Base-by-base conservation (phyloP, 2,329 filamentous ascomycete species). In the Drechmeria coniospora region DNA sequence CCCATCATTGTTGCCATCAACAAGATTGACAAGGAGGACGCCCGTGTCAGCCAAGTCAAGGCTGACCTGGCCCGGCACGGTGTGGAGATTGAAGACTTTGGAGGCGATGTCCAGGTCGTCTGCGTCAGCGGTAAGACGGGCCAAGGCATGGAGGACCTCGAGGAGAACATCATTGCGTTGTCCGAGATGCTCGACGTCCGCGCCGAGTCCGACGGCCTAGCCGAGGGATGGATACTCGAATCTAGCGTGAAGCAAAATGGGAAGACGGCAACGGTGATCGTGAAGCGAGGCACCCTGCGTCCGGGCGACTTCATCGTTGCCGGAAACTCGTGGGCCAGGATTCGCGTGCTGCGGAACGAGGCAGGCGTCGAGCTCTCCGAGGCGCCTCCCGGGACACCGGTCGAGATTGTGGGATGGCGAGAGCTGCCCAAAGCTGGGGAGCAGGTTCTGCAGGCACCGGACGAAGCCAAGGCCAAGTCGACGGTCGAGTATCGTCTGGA, bases 1-100 rank as follows among this genome's bases (percentile, higher is more conserved):
- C 87, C 90, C 5, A 87, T 98, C 27, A 93, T 98, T 32, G 90
- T 98, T 27, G 92, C 92, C 11, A 87, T 95, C 56, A 98, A 90
- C 61, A 98, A 98, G 56, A 71, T 93, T 28, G 90, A 98, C 57
- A 93, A 90, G 54, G 73, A 79, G 33, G 78, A 81, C 33, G 76
- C 80, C 5, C 72, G 83, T 28, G 57, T 84, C 8, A 79, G 94
- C 23, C 69, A 73, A 26, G 86, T 95, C 36, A 95, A 95, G 56
- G 65, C 76, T 31, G 90, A 95, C 49, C 72, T 98, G 15, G 73
- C 80, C 7, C 65, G 74, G 2, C 67, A 93, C 44, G 83, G 80
- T 6, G 74, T 98, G 17, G 79, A 93, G 41, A 79, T 98, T 30
- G 90, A 98, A 56, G 90, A 95, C 46, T 92, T 73, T 43, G 90